These are phyloP conservation scores for Picochlorum sp. DNA, from an alignment of 139 green algal genomes.

Conservation along the genomic window DNA sequence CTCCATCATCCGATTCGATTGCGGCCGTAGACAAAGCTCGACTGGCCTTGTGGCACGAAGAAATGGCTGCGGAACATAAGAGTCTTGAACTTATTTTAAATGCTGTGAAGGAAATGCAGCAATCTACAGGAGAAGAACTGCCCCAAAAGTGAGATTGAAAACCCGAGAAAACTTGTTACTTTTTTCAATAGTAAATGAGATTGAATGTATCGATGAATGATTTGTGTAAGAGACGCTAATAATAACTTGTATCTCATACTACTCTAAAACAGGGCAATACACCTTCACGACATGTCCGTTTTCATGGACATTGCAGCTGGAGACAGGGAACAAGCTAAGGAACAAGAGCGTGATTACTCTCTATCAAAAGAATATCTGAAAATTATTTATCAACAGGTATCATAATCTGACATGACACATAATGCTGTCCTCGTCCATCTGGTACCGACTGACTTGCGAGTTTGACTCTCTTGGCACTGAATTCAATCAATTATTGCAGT, in stretches of 20 bases:
- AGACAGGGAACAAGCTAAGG: not conserved
- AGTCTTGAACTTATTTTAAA: slow-evolving; percentile 10
- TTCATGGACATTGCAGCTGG: slow-evolving; percentile 3
- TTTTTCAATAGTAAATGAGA: too few species aligned
- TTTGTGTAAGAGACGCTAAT: too few species aligned
- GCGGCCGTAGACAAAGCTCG: not conserved
- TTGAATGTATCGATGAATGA: too few species aligned
- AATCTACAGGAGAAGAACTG: not conserved
- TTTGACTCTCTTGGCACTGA: too few species aligned
- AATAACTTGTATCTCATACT: too few species aligned
- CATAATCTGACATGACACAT: too few species aligned
- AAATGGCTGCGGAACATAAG: slow-evolving; percentile 3
- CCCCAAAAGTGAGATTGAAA: not conserved
- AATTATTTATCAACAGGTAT: not conserved
- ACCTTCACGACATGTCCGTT: not conserved
- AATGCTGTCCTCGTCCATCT: too few species aligned
- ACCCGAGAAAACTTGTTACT: not conserved
- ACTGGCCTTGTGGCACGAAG: slow-evolving; percentile 8
- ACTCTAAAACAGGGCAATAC: too few species aligned
- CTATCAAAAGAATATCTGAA: not conserved
- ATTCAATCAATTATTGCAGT: too few species aligned
- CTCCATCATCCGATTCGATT: not conserved
- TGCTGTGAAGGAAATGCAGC: slow-evolving; percentile 8
- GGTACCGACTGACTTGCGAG: too few species aligned
- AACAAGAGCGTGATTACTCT: slow-evolving; percentile 1